These are phyloP conservation scores for Globisporangium apiculatum DNA, from an alignment of 352 stramenopile genomes.

Conservation along the genomic window DNA sequence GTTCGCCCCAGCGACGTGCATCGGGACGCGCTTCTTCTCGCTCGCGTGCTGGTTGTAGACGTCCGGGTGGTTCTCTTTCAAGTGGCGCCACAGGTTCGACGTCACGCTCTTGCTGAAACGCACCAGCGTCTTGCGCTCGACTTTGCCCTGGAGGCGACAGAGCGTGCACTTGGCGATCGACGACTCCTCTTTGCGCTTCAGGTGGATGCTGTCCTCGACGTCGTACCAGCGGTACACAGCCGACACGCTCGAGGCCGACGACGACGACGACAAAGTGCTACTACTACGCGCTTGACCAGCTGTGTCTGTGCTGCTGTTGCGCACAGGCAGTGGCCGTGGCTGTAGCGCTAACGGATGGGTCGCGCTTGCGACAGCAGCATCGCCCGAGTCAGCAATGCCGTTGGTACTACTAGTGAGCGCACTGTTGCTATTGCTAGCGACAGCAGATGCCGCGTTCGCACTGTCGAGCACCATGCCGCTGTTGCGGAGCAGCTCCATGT, in stretches of 20 bases:
- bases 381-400: background rate
- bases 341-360: background rate
- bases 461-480: constrained; percentile 7
- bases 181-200: constrained; percentile 70
- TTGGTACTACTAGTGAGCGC: background rate
- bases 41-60: constrained; percentile 63
- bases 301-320: too few species aligned
- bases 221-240: constrained; percentile 80
- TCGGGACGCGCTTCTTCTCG: constrained; percentile 75
- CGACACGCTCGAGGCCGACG: constrained; percentile 18
- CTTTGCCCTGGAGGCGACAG: constrained; percentile 47
- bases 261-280: background rate
- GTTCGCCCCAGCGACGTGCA: constrained; percentile 55
- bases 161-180: constrained; percentile 62
- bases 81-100: constrained; percentile 74
- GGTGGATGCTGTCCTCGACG: constrained; percentile 44
- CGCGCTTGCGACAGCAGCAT: background rate
- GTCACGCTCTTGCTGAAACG: constrained; percentile 82
- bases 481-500: constrained; percentile 13
- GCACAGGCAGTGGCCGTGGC: too few species aligned
- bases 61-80: constrained; percentile 75
- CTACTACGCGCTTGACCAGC: background rate
- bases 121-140: constrained; percentile 60
- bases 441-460: background rate
- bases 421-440: background rate